A percentile compares a stretch with the other conserved stretches of the same genome.
Evolutionary conservation across 2,329 filamentous ascomycete species (phyloP).

Genomic region (Zymoseptoria passerinii): DNA sequence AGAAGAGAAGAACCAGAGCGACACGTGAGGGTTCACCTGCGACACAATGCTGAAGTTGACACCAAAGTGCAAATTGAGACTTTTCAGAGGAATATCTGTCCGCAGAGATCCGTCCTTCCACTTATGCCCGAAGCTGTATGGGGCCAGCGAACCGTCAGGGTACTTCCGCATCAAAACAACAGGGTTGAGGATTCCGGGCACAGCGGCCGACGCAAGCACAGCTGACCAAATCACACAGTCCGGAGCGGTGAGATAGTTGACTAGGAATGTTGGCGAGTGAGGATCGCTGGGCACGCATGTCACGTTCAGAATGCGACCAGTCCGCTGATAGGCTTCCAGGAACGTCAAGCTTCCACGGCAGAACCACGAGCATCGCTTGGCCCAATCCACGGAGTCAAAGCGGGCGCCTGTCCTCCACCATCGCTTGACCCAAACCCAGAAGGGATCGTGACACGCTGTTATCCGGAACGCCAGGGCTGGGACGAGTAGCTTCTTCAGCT

Average conservation of each 20-base stretch:
- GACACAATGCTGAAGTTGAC: conserved; percentile 92
- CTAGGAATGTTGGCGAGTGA: conserved; percentile 82
- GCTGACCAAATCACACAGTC: conserved; percentile 99
- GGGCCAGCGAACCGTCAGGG: conserved; percentile 64
- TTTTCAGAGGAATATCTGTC: conserved; percentile 91
- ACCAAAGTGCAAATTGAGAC: conserved; percentile 93
- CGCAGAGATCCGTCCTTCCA: conserved; percentile 96
- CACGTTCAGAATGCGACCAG: conserved; percentile 89
- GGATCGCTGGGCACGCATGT: conserved; percentile 93
- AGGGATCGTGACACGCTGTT: conserved; percentile 72
- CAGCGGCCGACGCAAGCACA: conserved; percentile 86
- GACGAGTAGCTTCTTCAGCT: conserved; percentile 74
- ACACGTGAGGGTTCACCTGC: conserved; percentile 92
- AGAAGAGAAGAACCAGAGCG: conserved; percentile 96
- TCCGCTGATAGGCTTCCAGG: conserved; percentile 85
- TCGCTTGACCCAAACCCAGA: conserved; percentile 65
- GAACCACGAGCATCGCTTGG: conserved; percentile 78
- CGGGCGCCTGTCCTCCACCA: conserved; percentile 92
- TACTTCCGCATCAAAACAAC: conserved; percentile 88
- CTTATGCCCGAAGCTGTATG: conserved; percentile 96
- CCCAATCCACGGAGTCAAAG: conserved; percentile 93
- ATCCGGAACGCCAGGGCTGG: conserved; percentile 81
- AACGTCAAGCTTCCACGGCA: conserved; percentile 87
- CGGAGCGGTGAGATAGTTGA: conserved; percentile 89
- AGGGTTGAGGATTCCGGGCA: conserved; percentile 91